Evolutionary conservation across 371 early-diverging fungal species (phyloP).

Genomic region (Mucor velutinosus): DNA sequence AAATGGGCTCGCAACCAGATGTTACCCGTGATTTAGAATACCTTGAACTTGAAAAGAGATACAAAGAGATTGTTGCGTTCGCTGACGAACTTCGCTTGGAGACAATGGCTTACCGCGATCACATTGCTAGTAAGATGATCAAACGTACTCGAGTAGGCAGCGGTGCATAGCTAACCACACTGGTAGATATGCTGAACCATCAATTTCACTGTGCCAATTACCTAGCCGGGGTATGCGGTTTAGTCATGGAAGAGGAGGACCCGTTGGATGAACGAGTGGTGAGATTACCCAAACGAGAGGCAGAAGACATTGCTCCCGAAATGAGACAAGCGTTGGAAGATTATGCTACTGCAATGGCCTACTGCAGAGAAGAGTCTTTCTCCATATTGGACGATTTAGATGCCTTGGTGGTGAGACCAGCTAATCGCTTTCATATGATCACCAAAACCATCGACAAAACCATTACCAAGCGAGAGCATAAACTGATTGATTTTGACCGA

Average conservation of each 20-base stretch:
- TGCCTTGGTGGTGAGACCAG: conserved; percentile 61
- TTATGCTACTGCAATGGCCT: conserved; percentile 52
- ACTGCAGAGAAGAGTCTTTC: conserved; percentile 50
- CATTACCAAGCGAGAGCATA: conserved; percentile 77
- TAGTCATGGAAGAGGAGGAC: conserved; percentile 11
- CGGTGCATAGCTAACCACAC: background rate
- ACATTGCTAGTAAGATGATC: conserved; percentile 10
- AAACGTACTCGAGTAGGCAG: background rate
- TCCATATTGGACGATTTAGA: conserved; percentile 69
- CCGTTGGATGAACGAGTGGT: conserved; percentile 6
- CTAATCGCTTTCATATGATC: conserved; percentile 58
- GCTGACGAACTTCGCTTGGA: conserved; percentile 10
- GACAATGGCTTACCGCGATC: conserved; percentile 9
- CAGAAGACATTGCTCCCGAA: conserved; percentile 35
- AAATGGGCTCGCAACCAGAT: background rate
- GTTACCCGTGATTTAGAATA: conserved; percentile 15
- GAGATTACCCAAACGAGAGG: conserved; percentile 19
- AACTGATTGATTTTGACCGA: conserved; percentile 81
- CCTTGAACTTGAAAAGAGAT: conserved; percentile 4
- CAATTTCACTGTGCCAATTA: conserved; percentile 62
- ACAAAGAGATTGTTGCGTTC: conserved; percentile 7
- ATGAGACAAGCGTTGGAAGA: conserved; percentile 53
- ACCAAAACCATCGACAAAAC: conserved; percentile 66
- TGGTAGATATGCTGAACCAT: conserved; percentile 57
- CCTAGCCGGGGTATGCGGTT: conserved; percentile 57